These are phyloP conservation scores for Pythium phragmitis DNA, from an alignment of 352 stramenopile species.

Conservation along the genomic window DNA sequence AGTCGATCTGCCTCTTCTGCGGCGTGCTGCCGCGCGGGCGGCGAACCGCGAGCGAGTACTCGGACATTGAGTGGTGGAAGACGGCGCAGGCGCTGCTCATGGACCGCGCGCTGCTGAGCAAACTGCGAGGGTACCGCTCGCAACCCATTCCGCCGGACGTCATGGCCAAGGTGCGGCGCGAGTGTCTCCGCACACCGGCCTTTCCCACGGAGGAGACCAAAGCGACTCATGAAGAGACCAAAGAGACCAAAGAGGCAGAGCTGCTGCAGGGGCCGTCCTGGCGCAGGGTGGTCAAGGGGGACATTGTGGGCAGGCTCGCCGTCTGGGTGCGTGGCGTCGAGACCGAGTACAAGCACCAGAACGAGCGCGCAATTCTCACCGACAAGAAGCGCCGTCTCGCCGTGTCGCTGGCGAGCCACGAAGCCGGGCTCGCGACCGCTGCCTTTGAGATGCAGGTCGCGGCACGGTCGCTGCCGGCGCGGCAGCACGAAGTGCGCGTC, in stretches of 20 bases:
- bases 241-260: not conserved
- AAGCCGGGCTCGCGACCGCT: conserved; percentile 39
- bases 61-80: conserved; percentile 79
- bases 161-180: conserved; percentile 74
- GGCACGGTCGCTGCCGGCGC: conserved; percentile 54
- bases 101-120: conserved; percentile 65
- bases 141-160: conserved; percentile 56
- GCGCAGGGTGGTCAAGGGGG: conserved; percentile 35
- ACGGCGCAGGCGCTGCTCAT: conserved; percentile 76
- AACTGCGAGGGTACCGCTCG: conserved; percentile 52
- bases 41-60: conserved; percentile 63
- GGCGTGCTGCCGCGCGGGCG: conserved; percentile 53
- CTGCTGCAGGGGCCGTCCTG: conserved; percentile 24
- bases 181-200: conserved; percentile 53
- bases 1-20: conserved; percentile 72
- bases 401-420: conserved; percentile 33
- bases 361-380: conserved; percentile 47
- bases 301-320: conserved; percentile 54
- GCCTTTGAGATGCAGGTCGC: conserved; percentile 66
- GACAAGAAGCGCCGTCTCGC: conserved; percentile 57
- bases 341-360: conserved; percentile 67
- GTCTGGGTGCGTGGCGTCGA: conserved; percentile 77
- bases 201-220: conserved; percentile 25
- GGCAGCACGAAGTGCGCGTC: conserved; percentile 60
- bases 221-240: not conserved